Base-by-base conservation (phyloP, 768 basidiomycete genomes). In the Russula dissimulans region DNA sequence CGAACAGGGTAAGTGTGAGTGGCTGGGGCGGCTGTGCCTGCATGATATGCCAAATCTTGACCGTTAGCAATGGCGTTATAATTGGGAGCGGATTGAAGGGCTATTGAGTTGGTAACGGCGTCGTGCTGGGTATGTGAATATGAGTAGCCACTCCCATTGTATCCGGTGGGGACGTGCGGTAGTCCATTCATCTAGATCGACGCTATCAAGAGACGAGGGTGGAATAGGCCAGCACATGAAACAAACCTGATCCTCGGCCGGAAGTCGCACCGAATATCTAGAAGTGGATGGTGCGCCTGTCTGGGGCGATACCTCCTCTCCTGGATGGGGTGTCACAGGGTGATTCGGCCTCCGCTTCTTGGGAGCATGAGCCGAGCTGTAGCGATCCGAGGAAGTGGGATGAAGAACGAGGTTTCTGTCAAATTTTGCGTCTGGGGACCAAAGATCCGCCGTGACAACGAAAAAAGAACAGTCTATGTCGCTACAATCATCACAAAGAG, bases 361-460 rank as follows among this genome's bases (percentile, higher is more conserved):
- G 15, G 72, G 70, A 3, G 70, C 68, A 51, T 73, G 68, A 1
- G 71, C 69, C 2, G 87, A 79, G n/a, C 82, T 77, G 71, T 85
- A 87, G 54, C 88, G 82, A 68, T 91, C 89, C 38, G 82, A 76
- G 4, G 91, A 84, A 0, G 87, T 87, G 0, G 93, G 91, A 69
- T 93, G 91, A 22, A 91, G 77, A 45, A 97, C 91, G 15, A 95
- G 82, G 71, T 95, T 95, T 76, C 87, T 87, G 69, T 95, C 91
- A 34, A 85, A 80, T 64, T 79, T 83, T 14, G 84, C 87, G 66
- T 94, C 91, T 46, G 78, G 79, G 0, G 90, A 91, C 89, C 92
- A 95, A 3, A 97, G 75, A 73, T 97, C 94, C n/a, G 91, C 91
- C 17, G 90, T 89, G 31, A 92, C 87, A 45, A 97, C 73, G 70